Evolutionary conservation across 768 basidiomycete species (phyloP).

Genomic region (Suillus variegatus): DNA sequence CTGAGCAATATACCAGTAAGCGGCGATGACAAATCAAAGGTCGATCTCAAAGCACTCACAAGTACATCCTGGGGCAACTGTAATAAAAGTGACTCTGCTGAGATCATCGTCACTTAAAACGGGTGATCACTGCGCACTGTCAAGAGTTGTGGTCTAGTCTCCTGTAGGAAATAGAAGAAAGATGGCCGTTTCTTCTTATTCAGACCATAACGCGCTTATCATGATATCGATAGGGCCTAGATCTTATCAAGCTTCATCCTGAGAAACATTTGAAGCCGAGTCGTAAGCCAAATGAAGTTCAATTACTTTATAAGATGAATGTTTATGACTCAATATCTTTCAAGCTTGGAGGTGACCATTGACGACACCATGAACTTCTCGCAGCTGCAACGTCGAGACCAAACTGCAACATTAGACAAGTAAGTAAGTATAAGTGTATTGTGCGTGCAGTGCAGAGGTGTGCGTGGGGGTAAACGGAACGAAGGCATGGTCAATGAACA

Average conservation of each 20-base stretch:
- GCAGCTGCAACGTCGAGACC: background rate
- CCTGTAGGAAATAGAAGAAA: background rate
- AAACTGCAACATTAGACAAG: slow-evolving; percentile 7
- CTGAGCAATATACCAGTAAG: background rate
- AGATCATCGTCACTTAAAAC: background rate
- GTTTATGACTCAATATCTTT: background rate
- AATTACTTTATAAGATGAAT: background rate
- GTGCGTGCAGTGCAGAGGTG: slow-evolving; percentile 6
- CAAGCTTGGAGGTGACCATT: background rate
- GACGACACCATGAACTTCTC: background rate
- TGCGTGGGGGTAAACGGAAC: slow-evolving; percentile 7
- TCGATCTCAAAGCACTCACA: background rate
- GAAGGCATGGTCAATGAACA: background rate
- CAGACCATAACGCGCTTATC: background rate
- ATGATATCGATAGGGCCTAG: background rate
- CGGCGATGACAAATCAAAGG: background rate
- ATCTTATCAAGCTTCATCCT: slow-evolving; percentile 1
- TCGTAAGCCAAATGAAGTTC: background rate
- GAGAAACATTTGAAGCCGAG: background rate
- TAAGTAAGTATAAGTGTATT: slow-evolving; percentile 9
- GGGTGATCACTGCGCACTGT: background rate
- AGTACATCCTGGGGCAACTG: background rate
- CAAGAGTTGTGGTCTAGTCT: background rate
- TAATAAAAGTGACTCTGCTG: background rate
- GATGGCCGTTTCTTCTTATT: background rate